Evolutionary conservation across 108 stramenopile genomes (phyloP).

Genomic region (Nitzschia inconspicua): DNA sequence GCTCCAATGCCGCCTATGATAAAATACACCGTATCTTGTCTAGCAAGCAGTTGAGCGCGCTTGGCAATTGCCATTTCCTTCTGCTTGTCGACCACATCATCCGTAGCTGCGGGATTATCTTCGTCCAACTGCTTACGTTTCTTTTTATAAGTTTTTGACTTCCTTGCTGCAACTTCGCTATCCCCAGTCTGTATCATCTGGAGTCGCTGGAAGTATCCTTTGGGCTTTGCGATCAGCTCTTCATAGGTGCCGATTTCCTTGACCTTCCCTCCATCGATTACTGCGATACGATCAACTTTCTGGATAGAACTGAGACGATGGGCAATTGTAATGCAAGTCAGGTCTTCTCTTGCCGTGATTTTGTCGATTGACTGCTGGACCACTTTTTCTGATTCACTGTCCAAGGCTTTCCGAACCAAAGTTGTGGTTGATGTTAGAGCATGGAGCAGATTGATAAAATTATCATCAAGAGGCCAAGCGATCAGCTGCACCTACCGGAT

Average conservation of each 20-base stretch:
- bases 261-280: constrained; percentile 58
- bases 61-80: background rate
- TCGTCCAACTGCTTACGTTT: background rate
- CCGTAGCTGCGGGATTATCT: background rate
- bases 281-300: constrained; percentile 78
- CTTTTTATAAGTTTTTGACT: background rate
- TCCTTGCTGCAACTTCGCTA: background rate
- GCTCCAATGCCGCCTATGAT: constrained; percentile 45
- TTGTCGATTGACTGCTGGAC: constrained; percentile 82
- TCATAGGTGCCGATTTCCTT: constrained; percentile 73
- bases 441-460: too few relatives aligned
- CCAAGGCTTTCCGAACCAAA: too few relatives aligned
- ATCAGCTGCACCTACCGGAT: too few relatives aligned
- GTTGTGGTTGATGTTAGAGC: too few relatives aligned
- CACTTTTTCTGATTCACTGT: constrained; percentile 67
- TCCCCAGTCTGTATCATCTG: constrained; percentile 37
- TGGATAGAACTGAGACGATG: constrained; percentile 81
- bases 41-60: constrained; percentile 20
- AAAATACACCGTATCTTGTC: constrained; percentile 18
- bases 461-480: too few relatives aligned
- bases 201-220: constrained; percentile 39
- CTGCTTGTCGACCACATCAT: background rate
- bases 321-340: constrained; percentile 65
- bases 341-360: constrained; percentile 35
- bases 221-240: constrained; percentile 53